A percentile compares a stretch with the other conserved stretches of the same genome.
phyloP scores from a whole-genome alignment of 257 asterid species.

The Salvia hispanica region DNA sequence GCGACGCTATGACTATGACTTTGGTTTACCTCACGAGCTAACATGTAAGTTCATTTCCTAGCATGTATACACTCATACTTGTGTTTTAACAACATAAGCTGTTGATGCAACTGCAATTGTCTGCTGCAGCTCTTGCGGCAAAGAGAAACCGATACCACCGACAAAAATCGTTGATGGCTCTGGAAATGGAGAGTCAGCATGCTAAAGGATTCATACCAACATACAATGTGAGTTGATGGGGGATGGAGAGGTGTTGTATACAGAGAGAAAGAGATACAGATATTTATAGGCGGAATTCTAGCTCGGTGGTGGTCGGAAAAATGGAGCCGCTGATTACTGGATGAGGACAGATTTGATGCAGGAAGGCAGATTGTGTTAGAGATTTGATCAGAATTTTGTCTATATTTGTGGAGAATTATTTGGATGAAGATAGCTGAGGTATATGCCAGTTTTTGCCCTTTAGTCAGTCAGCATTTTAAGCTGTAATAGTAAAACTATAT shows the following conservation, averaged over 20 bases:
- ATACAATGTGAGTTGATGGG: conserved; percentile 55
- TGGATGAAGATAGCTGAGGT: conserved; percentile 19
- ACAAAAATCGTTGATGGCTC: conserved; percentile 80
- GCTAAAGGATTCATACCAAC: conserved; percentile 93
- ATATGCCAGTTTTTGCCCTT: conserved; percentile 22
- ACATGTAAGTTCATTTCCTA: conserved; percentile 55
- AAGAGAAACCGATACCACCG: conserved; percentile 85
- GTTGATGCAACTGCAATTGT: neutral
- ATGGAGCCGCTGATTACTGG: conserved; percentile 14
- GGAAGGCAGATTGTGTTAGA: conserved; percentile 28
- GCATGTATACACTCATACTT: neutral
- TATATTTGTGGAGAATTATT: conserved; percentile 24
- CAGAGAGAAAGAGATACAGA: conserved; percentile 9
- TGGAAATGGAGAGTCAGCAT: conserved; percentile 99
- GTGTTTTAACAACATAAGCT: neutral
- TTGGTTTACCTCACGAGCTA: conserved; percentile 74
- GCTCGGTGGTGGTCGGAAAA: neutral
- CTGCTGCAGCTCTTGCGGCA: conserved; percentile 72
- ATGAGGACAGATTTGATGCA: conserved; percentile 17
- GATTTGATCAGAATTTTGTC: conserved; percentile 17
- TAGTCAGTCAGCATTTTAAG: conserved; percentile 19
- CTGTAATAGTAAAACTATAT: conserved; percentile 21
- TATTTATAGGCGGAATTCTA: conserved; percentile 3
- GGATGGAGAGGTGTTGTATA: conserved; percentile 4
- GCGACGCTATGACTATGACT: conserved; percentile 78